Base-by-base conservation (phyloP, 2,329 filamentous ascomycete genomes). In the Colletotrichum higginsianum region DNA sequence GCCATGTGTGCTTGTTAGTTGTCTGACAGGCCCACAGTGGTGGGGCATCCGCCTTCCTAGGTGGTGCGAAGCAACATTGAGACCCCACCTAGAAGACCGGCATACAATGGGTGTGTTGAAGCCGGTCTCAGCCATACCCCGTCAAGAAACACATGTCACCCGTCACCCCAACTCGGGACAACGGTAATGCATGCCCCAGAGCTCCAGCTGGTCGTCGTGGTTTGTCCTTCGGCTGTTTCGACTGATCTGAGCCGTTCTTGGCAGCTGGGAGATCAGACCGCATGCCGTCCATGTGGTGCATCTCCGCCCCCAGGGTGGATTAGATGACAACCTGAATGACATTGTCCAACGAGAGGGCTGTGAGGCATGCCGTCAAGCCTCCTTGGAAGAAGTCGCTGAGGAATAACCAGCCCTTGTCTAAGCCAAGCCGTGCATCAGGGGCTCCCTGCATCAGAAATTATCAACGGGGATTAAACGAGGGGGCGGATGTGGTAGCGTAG, bases 221-320 rank as follows among this genome's bases (percentile, higher is more conserved):
- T 60, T 71, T 21, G 65, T 46, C 23, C 23, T 23, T 55, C 65
- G 69, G 69, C 57, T 64, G 65, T 68, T 69, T 72, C 69, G 66
- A 64, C 69, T 69, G 66, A 72, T 68, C 58, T 69, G 60, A 60
- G 66, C 69, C 69, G 69, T 69, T 49, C 65, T 72, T 72, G 69
- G 69, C 69, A 23, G 12, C 46, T 60, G 40, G 26, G 8, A 61
- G 65, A 69, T 69, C 66, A 64, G 69, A 72, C 60, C 46, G 65
- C 53, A 69, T 44, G 58, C 65, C 21, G 50, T 18, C 49, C 56
- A 26, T 23, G 44, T 38, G 47, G 23, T 38, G 49, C 49, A 38
- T 55, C 55, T 63, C 53, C 47, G 46, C 53, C 46, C 35, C 38
- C 42, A 16, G 15, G 38, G 58, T 44, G 21, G 44, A 47, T 12